Conservation (phyloP, 169 alveolate species). For the Eimeria brunetti region DNA sequence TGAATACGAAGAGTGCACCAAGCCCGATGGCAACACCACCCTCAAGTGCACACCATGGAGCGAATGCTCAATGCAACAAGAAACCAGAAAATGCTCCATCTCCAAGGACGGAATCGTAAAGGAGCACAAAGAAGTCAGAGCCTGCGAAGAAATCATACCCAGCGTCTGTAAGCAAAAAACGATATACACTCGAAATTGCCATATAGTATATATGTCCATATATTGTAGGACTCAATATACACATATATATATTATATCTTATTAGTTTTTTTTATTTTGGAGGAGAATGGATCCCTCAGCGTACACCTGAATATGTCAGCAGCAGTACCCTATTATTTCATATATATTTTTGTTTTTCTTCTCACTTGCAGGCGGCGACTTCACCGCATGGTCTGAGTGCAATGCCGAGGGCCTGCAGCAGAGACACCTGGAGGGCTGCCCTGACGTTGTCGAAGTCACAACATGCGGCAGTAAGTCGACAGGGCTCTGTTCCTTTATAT, state of each 20-base stretch:
- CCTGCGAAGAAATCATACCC: background rate
- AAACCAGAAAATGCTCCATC: background rate
- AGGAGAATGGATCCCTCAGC: no score
- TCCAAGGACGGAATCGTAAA: background rate
- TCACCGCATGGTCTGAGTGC: slow-evolving; percentile 45
- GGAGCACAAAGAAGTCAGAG: background rate
- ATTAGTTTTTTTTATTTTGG: background rate
- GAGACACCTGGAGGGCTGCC: slow-evolving; percentile 27
- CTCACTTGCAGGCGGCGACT: slow-evolving; percentile 26
- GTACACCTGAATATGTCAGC: no score
- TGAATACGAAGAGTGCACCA: slow-evolving; percentile 23
- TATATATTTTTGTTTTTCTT: background rate
- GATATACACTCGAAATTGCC: no score
- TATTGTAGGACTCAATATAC: no score
- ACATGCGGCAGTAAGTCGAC: slow-evolving; percentile 28
- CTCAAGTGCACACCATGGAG: background rate
- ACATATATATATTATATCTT: background rate
- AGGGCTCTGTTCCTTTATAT: background rate
- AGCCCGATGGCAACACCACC: background rate
- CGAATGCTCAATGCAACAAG: background rate
- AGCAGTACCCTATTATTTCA: no score
- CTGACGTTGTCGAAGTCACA: slow-evolving; percentile 15
- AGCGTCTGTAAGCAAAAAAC: background rate
- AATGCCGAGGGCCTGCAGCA: slow-evolving; percentile 5
- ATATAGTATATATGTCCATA: no score